These are phyloP conservation scores for Cyclocybe cylindracea DNA, from an alignment of 768 basidiomycete genomes.

Conservation along the genomic window DNA sequence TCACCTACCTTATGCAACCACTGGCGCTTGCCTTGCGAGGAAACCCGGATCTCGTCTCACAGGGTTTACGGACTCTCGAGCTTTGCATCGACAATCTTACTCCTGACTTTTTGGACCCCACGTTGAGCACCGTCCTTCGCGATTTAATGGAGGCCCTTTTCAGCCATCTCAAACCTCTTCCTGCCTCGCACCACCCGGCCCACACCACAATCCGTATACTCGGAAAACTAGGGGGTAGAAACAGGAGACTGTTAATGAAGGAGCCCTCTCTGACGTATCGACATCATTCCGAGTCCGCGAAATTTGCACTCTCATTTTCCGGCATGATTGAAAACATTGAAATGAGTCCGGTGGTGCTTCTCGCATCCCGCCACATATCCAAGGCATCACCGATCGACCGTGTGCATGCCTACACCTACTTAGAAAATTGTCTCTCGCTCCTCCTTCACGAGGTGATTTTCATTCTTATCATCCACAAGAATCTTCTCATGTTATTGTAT, in stretches of 20 bases:
- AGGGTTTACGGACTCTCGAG: conserved; percentile 94
- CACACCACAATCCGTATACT: conserved; percentile 95
- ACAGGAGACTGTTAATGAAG: conserved; percentile 81
- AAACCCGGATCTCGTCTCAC: conserved; percentile 86
- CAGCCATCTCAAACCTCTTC: conserved; percentile 86
- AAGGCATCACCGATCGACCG: conserved; percentile 53
- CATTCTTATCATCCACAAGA: not conserved
- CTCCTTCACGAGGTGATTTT: conserved; percentile 72
- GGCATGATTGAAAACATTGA: conserved; percentile 65
- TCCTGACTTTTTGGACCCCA: conserved; percentile 96
- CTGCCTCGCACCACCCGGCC: conserved; percentile 85
- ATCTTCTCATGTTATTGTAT: conserved; percentile 1
- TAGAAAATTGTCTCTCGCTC: conserved; percentile 72
- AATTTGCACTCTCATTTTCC: conserved; percentile 71
- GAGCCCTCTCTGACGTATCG: conserved; percentile 77
- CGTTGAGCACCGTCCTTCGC: conserved; percentile 86
- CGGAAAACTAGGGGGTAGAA: conserved; percentile 94
- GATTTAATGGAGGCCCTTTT: conserved; percentile 96
- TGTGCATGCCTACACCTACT: conserved; percentile 59
- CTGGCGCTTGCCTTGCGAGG: conserved; percentile 89
- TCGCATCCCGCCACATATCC: conserved; percentile 65
- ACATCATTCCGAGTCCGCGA: conserved; percentile 69
- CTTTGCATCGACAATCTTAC: conserved; percentile 99
- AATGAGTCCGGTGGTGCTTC: conserved; percentile 59
- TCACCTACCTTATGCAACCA: conserved; percentile 95